Base-by-base conservation (phyloP, 768 basidiomycete species). In the Solioccasus polychromus region DNA sequence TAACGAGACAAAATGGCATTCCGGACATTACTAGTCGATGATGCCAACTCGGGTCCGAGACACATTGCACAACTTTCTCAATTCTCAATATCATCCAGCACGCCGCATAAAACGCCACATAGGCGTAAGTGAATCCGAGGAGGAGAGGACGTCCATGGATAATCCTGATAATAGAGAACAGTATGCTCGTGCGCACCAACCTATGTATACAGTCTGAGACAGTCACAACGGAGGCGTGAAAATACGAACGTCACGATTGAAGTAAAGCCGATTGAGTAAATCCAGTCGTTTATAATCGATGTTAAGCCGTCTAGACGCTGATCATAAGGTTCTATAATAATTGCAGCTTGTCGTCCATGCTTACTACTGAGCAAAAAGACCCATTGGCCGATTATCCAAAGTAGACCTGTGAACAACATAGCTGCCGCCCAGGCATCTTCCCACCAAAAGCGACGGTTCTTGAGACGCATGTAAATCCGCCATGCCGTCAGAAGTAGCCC, bases 381-480 rank as follows among this genome's bases (percentile, higher is more conserved):
- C 57, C 57, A 58, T 26, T 41, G 31, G 14, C 46, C 23, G n/a
- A 39, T 37, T 5, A 58, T n/a, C 48, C 44, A 58, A n/a, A 42
- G 17, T 7, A 45, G 23, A 18, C 57, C 42, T 18, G 36, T 45
- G 22, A 58, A 19, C 18, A 58, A 30, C 19, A 48, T 38, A 6
- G 31, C 7, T 12, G 19, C 29, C 12, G 57, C 57, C 50, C 47
- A 26, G 26, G 26, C 26, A 26, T 26, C 26, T 26, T 26, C 26
- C 26, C 26, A 26, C 54, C 54, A 55, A 26, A 55, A 55, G 17
- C 54, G 53, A 22, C 18, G 24, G 11, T 44, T 54, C 29, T 24
- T 45, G 37, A 58, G 26, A 20, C 56, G 56, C 23, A 58, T 44
- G 17, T 44, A 58, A 18, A 58, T 46, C 24, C 57, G 41, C 49